These are phyloP conservation scores for Ascochyta rabiei DNA, from an alignment of 2,329 filamentous ascomycete genomes.

Conservation along the genomic window DNA sequence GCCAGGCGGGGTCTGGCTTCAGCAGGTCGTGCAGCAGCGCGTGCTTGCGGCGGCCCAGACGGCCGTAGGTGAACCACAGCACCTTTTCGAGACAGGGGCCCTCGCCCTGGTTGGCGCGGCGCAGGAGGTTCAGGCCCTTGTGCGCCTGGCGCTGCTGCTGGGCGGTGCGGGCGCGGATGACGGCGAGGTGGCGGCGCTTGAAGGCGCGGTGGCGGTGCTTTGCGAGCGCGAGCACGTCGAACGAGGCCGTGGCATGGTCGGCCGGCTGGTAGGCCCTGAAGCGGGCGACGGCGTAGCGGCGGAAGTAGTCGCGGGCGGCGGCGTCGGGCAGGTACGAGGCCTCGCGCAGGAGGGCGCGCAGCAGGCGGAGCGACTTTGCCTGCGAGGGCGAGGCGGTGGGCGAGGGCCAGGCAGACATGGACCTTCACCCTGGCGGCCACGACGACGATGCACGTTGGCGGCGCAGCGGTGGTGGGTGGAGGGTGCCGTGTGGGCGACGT, in stretches of 20 bases:
- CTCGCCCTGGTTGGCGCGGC: slow-evolving; percentile 64
- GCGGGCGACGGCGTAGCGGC: slow-evolving; percentile 54
- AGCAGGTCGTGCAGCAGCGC: slow-evolving; percentile 47
- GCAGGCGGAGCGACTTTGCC: slow-evolving; percentile 51
- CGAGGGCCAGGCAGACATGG: neutral
- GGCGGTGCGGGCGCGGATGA: slow-evolving; percentile 32
- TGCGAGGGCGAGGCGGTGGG: neutral
- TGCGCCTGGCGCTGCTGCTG: slow-evolving; percentile 32
- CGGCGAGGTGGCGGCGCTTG: slow-evolving; percentile 26
- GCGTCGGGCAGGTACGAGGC: slow-evolving; percentile 66
- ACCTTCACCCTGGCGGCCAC: no score
- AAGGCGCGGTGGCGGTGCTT: slow-evolving; percentile 25
- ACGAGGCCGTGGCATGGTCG: slow-evolving; percentile 27
- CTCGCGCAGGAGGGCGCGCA: slow-evolving; percentile 64
- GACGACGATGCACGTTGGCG: no score
- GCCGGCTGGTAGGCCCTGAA: slow-evolving; percentile 54
- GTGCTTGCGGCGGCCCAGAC: slow-evolving; percentile 59
- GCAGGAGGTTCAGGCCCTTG: slow-evolving; percentile 53
- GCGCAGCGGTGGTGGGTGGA: neutral
- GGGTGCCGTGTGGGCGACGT: neutral
- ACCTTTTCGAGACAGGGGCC: slow-evolving; percentile 57
- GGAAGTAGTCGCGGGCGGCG: slow-evolving; percentile 58
- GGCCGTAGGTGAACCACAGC: slow-evolving; percentile 62
- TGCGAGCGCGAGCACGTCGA: slow-evolving; percentile 24
- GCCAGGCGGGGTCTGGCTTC: slow-evolving; percentile 25